Evolutionary conservation across 345 rosid genomes (phyloP), one percentile per base, ranked within the genome.

Genomic region (Ceriops decandra): DNA sequence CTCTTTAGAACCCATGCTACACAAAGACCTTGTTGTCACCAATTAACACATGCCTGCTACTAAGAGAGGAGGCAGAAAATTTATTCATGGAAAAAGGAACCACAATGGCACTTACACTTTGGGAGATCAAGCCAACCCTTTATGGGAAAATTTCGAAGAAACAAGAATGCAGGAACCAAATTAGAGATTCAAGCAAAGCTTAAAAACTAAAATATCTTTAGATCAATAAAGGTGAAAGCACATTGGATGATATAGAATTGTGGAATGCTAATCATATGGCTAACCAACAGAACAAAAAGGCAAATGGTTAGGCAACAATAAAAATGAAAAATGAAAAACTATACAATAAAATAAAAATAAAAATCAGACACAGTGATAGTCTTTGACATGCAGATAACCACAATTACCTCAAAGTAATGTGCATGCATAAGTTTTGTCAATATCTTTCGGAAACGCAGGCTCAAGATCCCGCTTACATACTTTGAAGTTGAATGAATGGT

Each of bases 391-490:
- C 32, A 67, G 36, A 52, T 27, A 16, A 33, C 64, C 58, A 63
- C 15, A 42, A 60, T 59, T 68, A 92, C 99, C 99, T 95, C 90
- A 57, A 95, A 95, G 72, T 95, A 95, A 81, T 82, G 86, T 19
- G 83, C 69, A 79, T 95, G 99, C 82, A 95, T 90, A 72, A 86
- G 83, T 76, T 84, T 92, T 33, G 98, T 92, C 90, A 95, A 74
- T 84, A 90, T 86, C 76, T 90, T 90, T 62, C 99, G 87, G 83
- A 95, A 95, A 60, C 86, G 89, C 77, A 95, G 82, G 74, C 98
- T 90, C 78, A 95, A 82, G 49, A 85, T 85, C 74, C 97, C 97
- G 6, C 96, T 92, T 68, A 92, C 84, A 73, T 86, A 95, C 86
- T 92, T 92, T 13, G 98, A 88, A 59, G 98, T 92, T 71, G 99